These are phyloP conservation scores for Leptographium flavum DNA, from an alignment of 2,329 filamentous ascomycete genomes.

Conservation along the genomic window DNA sequence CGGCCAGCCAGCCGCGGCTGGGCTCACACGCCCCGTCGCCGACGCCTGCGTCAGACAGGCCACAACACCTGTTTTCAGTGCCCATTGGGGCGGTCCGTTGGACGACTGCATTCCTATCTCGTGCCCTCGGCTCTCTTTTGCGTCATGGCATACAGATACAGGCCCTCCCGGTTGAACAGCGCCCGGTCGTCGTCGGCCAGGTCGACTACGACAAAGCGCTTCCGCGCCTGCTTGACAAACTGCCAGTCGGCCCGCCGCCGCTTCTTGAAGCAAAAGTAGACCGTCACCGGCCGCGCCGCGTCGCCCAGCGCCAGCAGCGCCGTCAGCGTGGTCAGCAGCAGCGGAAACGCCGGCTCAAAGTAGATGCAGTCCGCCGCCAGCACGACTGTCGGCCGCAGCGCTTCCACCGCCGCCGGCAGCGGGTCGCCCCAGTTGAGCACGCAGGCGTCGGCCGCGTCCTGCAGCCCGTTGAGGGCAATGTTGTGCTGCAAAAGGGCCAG, in stretches of 20 bases:
- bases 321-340: slow-evolving; percentile 65
- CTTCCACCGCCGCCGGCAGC: slow-evolving; percentile 35
- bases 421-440: slow-evolving; percentile 68
- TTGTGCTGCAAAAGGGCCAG: slow-evolving; percentile 74
- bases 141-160: slow-evolving; percentile 48
- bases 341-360: slow-evolving; percentile 87
- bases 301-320: slow-evolving; percentile 58
- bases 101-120: no score
- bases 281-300: slow-evolving; percentile 24
- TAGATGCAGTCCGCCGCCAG: slow-evolving; percentile 97
- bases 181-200: slow-evolving; percentile 46
- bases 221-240: slow-evolving; percentile 58
- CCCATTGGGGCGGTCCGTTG: no score
- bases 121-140: not conserved
- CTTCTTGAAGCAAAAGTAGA: slow-evolving; percentile 91
- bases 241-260: slow-evolving; percentile 66
- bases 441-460: slow-evolving; percentile 45
- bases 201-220: slow-evolving; percentile 49
- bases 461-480: slow-evolving; percentile 63
- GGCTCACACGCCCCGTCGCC: no score
- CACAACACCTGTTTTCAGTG: no score
- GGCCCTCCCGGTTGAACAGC: slow-evolving; percentile 38
- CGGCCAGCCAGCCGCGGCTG: no score
- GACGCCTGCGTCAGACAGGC: no score
- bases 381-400: slow-evolving; percentile 59